phyloP scores from a whole-genome alignment of 192 early-diverging fungal species.

The Rhizophagus prolifer region DNA sequence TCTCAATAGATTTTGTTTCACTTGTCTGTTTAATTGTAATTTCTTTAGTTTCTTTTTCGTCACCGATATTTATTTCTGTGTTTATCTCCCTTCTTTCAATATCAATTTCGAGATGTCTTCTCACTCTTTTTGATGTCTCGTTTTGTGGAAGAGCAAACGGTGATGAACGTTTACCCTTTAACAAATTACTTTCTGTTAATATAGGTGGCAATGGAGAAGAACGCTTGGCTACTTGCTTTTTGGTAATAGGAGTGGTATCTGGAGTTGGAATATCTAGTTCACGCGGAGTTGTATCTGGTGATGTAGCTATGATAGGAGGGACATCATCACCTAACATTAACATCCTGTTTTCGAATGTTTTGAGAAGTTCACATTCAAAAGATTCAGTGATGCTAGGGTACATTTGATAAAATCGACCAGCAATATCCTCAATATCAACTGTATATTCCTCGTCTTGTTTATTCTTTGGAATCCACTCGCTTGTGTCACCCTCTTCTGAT shows the following conservation, averaged over 20 bases:
- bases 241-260: too few relatives aligned
- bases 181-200: too few relatives aligned
- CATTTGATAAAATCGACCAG: slow-evolving; percentile 6
- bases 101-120: background rate
- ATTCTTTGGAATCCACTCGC: background rate
- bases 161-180: too few relatives aligned
- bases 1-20: background rate
- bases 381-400: background rate
- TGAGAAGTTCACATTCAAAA: background rate
- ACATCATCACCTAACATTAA: background rate
- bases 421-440: background rate
- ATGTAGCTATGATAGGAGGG: background rate
- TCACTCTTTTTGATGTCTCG: background rate
- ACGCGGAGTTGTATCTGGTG: too few relatives aligned
- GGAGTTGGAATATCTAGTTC: too few relatives aligned
- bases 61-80: background rate
- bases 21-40: background rate
- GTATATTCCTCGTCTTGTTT: background rate
- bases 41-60: background rate
- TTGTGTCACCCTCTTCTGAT: background rate
- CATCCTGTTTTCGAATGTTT: background rate
- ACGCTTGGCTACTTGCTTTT: too few relatives aligned
- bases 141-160: background rate
- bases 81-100: background rate
- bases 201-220: too few relatives aligned